These are phyloP conservation scores for Kuraishia cidri DNA, from an alignment of 805 yeast species.

Conservation along the genomic window DNA sequence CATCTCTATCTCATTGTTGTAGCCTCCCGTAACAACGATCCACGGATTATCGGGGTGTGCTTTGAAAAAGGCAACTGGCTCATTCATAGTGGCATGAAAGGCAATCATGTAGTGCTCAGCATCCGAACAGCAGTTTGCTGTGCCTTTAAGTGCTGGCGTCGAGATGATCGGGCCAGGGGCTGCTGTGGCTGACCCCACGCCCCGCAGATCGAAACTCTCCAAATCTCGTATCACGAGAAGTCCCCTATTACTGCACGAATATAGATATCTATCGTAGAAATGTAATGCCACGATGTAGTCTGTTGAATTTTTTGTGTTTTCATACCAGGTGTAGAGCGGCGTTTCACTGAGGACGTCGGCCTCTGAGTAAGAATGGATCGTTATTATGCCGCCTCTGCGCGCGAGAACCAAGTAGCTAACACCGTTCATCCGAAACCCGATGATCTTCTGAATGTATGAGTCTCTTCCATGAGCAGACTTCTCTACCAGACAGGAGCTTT, in stretches of 20 bases:
- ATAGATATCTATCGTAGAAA: conserved; percentile 8
- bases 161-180: not conserved
- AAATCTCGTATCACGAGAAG: conserved; percentile 11
- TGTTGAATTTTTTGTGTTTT: conserved; percentile 8
- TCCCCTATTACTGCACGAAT: conserved; percentile 15
- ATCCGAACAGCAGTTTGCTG: too few relatives aligned
- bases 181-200: conserved; percentile 1
- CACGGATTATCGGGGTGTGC: conserved; percentile 5
- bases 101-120: not conserved
- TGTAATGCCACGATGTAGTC: conserved; percentile 13
- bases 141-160: not conserved
- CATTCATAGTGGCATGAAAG: conserved; percentile 2
- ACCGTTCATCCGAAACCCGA: conserved; percentile 1
- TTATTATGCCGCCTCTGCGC: conserved; percentile 7
- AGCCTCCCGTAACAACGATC: conserved; percentile 7
- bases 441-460: conserved; percentile 2
- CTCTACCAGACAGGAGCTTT: not conserved
- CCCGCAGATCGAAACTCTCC: conserved; percentile 6
- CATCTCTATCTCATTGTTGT: conserved; percentile 5
- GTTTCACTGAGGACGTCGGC: too few relatives aligned
- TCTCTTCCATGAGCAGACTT: not conserved
- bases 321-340: conserved; percentile 8
- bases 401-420: not conserved
- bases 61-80: conserved; percentile 6
- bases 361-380: too few relatives aligned